Percentiles rank a stretch among this genome's conserved stretches.
Evolutionary conservation across 768 basidiomycete species (phyloP).

Genomic region (Phaffia australis): DNA sequence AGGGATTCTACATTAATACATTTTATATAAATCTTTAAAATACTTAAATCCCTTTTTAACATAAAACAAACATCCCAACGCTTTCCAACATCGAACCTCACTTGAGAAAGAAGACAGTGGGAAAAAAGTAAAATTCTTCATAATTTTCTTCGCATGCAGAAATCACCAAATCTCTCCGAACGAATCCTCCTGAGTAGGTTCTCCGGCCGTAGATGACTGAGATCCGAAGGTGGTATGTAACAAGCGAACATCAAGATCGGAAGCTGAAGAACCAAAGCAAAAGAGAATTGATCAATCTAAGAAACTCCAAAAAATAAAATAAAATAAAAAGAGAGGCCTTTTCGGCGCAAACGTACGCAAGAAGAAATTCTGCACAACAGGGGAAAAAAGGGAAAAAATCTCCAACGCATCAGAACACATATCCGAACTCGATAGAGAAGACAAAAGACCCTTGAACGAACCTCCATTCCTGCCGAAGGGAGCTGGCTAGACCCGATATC

Average conservation of each 20-base stretch:
- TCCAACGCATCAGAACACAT: neutral
- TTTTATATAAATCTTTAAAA: no score
- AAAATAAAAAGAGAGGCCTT: neutral
- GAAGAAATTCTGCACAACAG: conserved; percentile 5
- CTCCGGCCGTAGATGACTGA: no score
- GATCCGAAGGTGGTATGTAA: no score
- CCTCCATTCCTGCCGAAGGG: conserved; percentile 21
- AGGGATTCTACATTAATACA: no score
- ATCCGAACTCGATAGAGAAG: neutral
- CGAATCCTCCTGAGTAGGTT: no score
- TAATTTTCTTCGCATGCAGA: no score
- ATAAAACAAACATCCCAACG: no score
- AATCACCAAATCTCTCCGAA: no score
- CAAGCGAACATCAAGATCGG: conserved; percentile 22
- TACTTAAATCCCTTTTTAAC: no score
- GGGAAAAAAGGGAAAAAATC: neutral
- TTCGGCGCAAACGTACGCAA: neutral
- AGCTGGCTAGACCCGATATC: conserved; percentile 22
- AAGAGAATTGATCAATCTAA: neutral
- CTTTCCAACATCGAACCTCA: no score
- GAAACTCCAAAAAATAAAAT: neutral
- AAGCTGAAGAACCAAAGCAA: conserved; percentile 2
- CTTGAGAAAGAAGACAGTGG: no score
- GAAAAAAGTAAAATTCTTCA: no score
- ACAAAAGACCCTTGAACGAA: neutral